Base-by-base conservation (phyloP, 169 alveolate genomes). In the Plasmodium inui region DNA sequence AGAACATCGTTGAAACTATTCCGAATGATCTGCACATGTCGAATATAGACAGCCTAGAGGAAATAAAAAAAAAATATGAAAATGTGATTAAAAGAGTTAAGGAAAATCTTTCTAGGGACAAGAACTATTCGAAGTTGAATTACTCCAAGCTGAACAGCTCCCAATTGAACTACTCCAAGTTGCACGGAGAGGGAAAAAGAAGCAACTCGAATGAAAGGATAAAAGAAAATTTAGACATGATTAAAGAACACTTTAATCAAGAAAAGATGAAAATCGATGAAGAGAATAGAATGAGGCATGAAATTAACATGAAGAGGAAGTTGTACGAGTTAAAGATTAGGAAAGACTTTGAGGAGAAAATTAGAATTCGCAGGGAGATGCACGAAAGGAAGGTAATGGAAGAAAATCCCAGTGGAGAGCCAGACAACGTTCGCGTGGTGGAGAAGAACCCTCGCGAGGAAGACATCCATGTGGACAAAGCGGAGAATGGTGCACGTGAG, bases 311-410 rank as follows among this genome's bases (percentile, higher is more conserved):
- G 50, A 89, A 80, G 55, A 89, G 94, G 72, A 89, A 80, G 50
- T 22, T 89, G 46, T 89, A 89, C 72, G 94, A 89, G 50, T 61
- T 80, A 67, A 89, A 89, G 71, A 89, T 89, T 79, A 34, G 94
- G 41, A 81, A 79, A 89, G 83, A 89, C 2, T 89, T 89, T 89
- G 61, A 89, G 73, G 94, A 89, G 34, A 89, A 89, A 81, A 79
- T 89, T 57, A 79, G 94, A 79, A 26, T 89, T 6, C 22, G 94
- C 22, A 89, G 90, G 37, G 83, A 89, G 71, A 30, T 57, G 67
- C 41, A 80, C 50, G 94, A 89, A 53, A 55, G 82, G 72, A 70
- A 72, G n/a, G n/a, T 44, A 17, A 34, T 39, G 73, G 83, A 50
- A 14, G 44, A 50, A 55, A 2, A 22, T 26, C 7, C 32, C 10